Base-by-base conservation (phyloP, 345 rosid genomes). In the Combretum micranthum region DNA sequence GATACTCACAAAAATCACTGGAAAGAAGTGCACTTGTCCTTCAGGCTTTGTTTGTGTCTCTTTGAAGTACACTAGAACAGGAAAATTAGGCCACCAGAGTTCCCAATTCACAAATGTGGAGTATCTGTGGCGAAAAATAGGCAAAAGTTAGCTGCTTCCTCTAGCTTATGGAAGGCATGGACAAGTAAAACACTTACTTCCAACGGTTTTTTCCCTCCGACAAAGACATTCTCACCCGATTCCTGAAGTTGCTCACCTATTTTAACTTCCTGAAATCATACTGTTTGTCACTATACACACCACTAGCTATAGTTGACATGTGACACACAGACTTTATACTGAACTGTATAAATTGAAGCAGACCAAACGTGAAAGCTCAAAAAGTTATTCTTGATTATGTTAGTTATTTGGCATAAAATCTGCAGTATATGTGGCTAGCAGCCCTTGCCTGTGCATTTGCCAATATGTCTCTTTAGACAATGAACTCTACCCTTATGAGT, bases 1-100 rank as follows among this genome's bases (percentile, higher is more conserved):
- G 23, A 45, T 19, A 75, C 93, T 83, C 69, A 85, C 93, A 67
- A 85, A 85, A 56, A 85, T 83, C 6, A 85, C 86, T 3, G 88
- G 93, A 67, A 83, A 83, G 78, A 85, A 85, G 75, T 85, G 93
- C 62, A 83, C 76, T 85, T 85, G 93, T 69, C 93, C 93, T 75
- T 85, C 80, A 14, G 86, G 86, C 61, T 83, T 83, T 50, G 93
- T 83, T 62, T 85, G 93, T 4, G 69, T 78, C 72, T 85, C 93
- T 55, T 85, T 85, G 63, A 83, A 85, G 64, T 85, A 85, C 25
- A 83, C 93, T 53, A 85, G 63, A 65, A 85, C 55, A 18, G 93
- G 93, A 64, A 85, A 85, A 66, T 67, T 79, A 13, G 93, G 88
- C 93, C 93, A 83, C 88, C 93, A 85, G 20, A 85, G 83, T 65